Base-by-base conservation (phyloP, 2,329 filamentous ascomycete species). In the Lecanicillium sp. region DNA sequence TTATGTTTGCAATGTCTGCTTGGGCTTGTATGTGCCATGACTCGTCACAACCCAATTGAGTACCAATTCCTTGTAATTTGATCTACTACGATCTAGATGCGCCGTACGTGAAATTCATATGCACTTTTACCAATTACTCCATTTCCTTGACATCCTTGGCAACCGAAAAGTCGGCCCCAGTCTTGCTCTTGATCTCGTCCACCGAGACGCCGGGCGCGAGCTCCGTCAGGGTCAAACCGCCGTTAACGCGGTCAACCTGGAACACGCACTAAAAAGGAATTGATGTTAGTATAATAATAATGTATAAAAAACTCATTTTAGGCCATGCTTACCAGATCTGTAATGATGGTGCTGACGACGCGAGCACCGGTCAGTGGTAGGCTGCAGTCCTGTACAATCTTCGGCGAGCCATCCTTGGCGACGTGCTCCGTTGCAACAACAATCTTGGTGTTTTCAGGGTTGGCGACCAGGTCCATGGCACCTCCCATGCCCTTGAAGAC, bases 401-500 rank as follows among this genome's bases (percentile, higher is more conserved):
- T 85, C 43, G 75, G 68, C 2, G 70, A 70, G 13, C 81, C 81
- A 48, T 82, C 76, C 62, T 81, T 84, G 47, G 80, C 79, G 1
- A 79, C 72, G 52, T 85, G 81, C 52, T 82, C 80, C 3, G 79
- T 84, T 1, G 79, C 74, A 3, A 84, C 79, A 4, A 85, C 78
- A 48, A 85, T 81, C 68, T 83, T 84, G 47, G 81, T 85, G 51
- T 72, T 69, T 48, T 81, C 77, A 1, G 81, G 81, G 59, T 84
- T 84, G 28, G 77, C 79, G 10, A 85, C 79, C 7, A 85, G 63
- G 55, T 85, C 81, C 81, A 85, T 85, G 14, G 81, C 81, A 19
- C 81, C 81, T 44, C 87, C 87, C 80, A 94, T 92, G 14, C 87
- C 87, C 70, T 92, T 92, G 62, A 88, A 79, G 10, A 87, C 77